These are phyloP conservation scores for Pseudogymnoascus destructans DNA, from an alignment of 2,329 filamentous ascomycete species.

Conservation along the genomic window DNA sequence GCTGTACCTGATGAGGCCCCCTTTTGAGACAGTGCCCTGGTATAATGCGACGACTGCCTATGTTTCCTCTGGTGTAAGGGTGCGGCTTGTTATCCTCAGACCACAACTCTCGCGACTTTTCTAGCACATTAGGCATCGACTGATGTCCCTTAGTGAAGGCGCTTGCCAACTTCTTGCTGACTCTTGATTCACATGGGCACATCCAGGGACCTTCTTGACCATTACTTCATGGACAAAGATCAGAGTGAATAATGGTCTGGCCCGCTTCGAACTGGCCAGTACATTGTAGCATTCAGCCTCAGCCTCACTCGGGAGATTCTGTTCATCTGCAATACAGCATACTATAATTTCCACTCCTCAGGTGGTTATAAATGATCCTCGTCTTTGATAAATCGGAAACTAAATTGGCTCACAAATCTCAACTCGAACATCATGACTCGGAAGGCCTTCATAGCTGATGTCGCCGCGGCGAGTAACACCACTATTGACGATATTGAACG, in stretches of 20 bases:
- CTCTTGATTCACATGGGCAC: neutral
- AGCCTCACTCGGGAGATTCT: neutral
- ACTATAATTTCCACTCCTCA: neutral
- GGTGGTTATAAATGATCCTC: too few relatives aligned
- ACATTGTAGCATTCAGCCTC: neutral
- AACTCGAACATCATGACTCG: slow-evolving; percentile 42
- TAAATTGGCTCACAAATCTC: too few relatives aligned
- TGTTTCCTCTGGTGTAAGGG: neutral
- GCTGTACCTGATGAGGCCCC: slow-evolving; percentile 1
- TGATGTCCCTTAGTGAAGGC: neutral
- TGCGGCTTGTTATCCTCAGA: neutral
- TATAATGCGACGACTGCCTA: neutral
- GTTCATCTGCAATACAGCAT: neutral
- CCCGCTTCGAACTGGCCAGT: neutral
- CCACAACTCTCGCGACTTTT: neutral
- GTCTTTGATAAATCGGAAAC: too few relatives aligned
- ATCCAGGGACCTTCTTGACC: neutral
- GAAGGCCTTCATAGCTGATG: slow-evolving; percentile 50
- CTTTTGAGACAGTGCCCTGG: neutral
- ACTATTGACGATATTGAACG: slow-evolving; percentile 36
- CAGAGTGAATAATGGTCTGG: slow-evolving; percentile 1
- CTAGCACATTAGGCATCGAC: neutral
- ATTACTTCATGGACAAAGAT: neutral
- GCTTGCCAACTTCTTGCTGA: neutral
- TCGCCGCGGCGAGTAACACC: slow-evolving; percentile 28